Conservation (phyloP, 495 filamentous ascomycete species). For the Massariosphaeria phaeospora region DNA sequence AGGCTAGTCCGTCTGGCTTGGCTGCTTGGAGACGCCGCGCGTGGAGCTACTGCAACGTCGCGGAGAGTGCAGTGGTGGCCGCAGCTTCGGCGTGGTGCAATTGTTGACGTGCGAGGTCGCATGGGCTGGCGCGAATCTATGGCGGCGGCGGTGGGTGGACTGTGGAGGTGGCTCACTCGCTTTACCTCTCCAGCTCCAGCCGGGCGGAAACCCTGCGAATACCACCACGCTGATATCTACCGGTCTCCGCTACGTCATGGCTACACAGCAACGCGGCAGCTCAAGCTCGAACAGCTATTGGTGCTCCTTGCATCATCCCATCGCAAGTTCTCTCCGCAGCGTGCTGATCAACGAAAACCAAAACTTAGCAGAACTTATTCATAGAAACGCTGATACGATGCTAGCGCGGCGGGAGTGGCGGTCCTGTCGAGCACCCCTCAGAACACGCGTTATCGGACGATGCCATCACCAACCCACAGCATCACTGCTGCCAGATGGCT, state of each 20-base stretch:
- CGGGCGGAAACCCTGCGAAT: conserved; percentile 11
- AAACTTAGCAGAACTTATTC: conserved; percentile 14
- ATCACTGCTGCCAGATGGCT: not conserved
- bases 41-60: conserved; percentile 3
- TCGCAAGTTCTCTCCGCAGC: not conserved
- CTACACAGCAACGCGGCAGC: not conserved
- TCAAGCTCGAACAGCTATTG: no score
- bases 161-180: conserved; percentile 15
- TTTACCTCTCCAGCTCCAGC: not conserved
- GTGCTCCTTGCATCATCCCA: not conserved
- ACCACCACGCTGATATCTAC: not conserved
- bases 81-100: not conserved
- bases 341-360: not conserved
- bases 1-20: no score
- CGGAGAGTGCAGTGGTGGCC: not conserved
- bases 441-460: not conserved
- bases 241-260: conserved; percentile 3
- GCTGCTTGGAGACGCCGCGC: not conserved
- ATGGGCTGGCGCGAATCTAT: not conserved
- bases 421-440: not conserved
- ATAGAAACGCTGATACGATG: conserved; percentile 16
- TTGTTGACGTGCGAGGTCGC: not conserved
- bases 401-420: conserved; percentile 19
- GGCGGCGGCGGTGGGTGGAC: not conserved
- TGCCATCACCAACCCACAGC: not conserved